These are phyloP conservation scores for Oryza australiensis DNA, from an alignment of 176 grass and related monocot genomes.

Conservation along the genomic window DNA sequence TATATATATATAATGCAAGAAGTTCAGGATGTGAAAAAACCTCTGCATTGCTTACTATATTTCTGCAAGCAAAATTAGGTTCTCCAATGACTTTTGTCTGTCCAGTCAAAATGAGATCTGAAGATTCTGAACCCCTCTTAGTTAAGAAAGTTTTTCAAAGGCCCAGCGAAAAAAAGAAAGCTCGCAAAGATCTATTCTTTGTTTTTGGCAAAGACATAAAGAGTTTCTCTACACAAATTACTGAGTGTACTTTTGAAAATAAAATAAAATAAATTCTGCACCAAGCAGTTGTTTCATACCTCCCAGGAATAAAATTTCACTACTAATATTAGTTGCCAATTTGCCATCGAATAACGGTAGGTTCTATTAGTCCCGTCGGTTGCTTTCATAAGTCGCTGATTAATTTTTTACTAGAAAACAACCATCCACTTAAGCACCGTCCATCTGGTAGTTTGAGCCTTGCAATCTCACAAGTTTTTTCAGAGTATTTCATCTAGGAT, in stretches of 20 bases:
- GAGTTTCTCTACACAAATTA: background rate
- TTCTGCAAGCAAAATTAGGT: background rate
- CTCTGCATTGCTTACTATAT: background rate
- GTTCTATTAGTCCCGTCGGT: background rate
- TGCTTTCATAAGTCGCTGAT: background rate
- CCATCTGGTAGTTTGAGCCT: background rate
- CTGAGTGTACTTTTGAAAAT: background rate
- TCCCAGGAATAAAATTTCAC: background rate
- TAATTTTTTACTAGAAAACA: background rate
- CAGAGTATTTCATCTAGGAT: background rate
- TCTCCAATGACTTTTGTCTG: background rate
- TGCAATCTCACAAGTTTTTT: background rate
- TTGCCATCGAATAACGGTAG: background rate
- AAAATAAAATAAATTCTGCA: background rate
- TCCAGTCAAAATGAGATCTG: conserved; percentile 15
- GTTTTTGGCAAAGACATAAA: background rate
- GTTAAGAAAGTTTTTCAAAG: conserved; percentile 6
- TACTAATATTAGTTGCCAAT: background rate
- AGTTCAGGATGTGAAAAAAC: background rate
- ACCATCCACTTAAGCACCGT: background rate
- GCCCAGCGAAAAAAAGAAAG: background rate
- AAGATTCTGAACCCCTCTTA: conserved; percentile 18
- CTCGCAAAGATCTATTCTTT: background rate
- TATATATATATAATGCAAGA: background rate
- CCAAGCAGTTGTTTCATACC: background rate